Conservation (phyloP, 768 basidiomycete genomes). For the Kwoniella mangroviensis region DNA sequence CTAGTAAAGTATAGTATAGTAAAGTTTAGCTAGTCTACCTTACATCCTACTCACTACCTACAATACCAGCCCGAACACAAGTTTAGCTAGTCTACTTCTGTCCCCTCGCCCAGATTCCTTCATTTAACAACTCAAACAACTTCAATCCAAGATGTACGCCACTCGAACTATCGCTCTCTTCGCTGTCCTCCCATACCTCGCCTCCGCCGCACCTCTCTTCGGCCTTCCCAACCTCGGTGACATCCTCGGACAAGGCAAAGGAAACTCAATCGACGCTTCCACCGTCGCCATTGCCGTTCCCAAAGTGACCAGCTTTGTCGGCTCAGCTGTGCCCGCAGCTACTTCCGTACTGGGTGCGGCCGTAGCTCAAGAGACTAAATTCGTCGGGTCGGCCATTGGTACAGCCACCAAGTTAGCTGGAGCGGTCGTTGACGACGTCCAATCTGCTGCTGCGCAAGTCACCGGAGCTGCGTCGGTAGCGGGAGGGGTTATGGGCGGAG, state of each 20-base stretch:
- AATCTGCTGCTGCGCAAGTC: constrained; percentile 16
- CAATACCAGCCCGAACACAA: not conserved
- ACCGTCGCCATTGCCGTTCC: constrained; percentile 13
- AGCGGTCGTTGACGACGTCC: not conserved
- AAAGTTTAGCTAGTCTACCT: constrained; percentile 12
- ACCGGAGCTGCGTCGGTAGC: constrained; percentile 9
- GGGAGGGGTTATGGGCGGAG: constrained; percentile 3
- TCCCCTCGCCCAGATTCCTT: not conserved
- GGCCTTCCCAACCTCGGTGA: constrained; percentile 19
- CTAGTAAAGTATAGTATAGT: not conserved
- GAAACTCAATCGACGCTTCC: constrained; percentile 8
- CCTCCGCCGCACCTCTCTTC: constrained; percentile 21
- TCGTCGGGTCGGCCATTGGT: constrained; percentile 11
- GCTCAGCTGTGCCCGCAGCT: constrained; percentile 11
- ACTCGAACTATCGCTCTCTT: constrained; percentile 19
- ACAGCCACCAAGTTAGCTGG: constrained; percentile 13
- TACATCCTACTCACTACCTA: not conserved
- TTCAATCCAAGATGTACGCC: constrained; percentile 13
- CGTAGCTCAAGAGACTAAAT: constrained; percentile 13
- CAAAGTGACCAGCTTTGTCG: constrained; percentile 16
- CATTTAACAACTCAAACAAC: not conserved
- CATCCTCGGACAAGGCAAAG: constrained; percentile 14
- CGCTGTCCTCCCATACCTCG: constrained; percentile 25
- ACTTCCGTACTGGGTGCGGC: constrained; percentile 10
- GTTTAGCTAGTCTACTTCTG: constrained; percentile 14